Evolutionary conservation across 177 flowering plant species (phyloP).

Genomic region (Telopea speciosissima): DNA sequence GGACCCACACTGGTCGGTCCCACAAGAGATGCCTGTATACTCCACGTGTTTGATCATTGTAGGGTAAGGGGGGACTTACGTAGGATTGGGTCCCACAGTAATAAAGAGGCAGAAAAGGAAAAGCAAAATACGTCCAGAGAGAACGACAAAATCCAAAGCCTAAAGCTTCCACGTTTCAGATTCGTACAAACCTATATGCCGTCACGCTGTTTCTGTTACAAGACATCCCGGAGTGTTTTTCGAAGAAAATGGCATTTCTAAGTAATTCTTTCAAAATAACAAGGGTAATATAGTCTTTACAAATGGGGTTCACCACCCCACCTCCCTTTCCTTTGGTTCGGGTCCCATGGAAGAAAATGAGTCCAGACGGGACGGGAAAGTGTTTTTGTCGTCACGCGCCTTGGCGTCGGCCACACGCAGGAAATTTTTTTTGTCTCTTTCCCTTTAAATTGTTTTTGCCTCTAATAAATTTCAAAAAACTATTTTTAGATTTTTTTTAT

Average conservation of each 20-base stretch:
- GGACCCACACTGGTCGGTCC: too few species aligned
- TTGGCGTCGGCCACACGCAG: conserved; percentile 45
- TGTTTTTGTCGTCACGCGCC: conserved; percentile 30
- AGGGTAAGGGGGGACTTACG: too few species aligned
- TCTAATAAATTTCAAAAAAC: too few species aligned
- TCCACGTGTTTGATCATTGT: too few species aligned
- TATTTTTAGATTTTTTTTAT: too few species aligned
- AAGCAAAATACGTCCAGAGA: background rate
- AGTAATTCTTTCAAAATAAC: background rate
- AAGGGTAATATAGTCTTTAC: background rate
- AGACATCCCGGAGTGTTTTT: too few species aligned
- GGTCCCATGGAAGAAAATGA: background rate
- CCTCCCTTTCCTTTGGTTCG: too few species aligned
- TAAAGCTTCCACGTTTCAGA: background rate
- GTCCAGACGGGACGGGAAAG: conserved; percentile 12
- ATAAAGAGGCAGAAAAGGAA: too few species aligned
- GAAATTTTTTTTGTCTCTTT: conserved; percentile 24
- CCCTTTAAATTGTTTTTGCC: conserved; percentile 1
- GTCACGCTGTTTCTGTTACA: background rate
- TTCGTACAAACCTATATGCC: background rate
- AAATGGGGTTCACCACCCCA: too few species aligned
- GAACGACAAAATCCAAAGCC: conserved; percentile 10
- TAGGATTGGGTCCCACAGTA: too few species aligned
- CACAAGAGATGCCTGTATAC: too few species aligned
- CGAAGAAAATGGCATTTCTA: background rate